These are phyloP conservation scores for Nymphaea colorata DNA, from an alignment of 164 flowering plant species.

Conservation along the genomic window DNA sequence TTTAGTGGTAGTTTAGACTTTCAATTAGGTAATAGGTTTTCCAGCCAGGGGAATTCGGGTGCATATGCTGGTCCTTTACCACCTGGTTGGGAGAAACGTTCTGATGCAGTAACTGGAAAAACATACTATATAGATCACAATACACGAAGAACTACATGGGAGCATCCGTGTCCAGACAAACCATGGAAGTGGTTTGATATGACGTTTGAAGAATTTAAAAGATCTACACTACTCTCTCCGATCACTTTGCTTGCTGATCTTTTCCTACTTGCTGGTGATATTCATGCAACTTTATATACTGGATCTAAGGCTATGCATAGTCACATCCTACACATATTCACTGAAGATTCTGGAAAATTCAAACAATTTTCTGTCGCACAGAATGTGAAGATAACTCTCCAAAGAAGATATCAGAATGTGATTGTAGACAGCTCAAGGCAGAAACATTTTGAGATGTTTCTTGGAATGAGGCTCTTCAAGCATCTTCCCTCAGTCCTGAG, in stretches of 20 bases:
- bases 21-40: constrained; percentile 29
- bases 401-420: constrained; percentile 87
- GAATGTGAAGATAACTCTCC: constrained; percentile 81
- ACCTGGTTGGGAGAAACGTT: constrained; percentile 95
- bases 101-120: constrained; percentile 94
- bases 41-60: constrained; percentile 22
- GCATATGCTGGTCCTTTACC: constrained; percentile 90
- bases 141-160: constrained; percentile 94
- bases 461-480: constrained; percentile 92
- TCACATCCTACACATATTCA: constrained; percentile 89
- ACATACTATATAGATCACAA: constrained; percentile 89
- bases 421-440: constrained; percentile 94
- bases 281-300: constrained; percentile 97
- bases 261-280: constrained; percentile 86
- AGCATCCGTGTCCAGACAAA: constrained; percentile 95
- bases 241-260: constrained; percentile 77
- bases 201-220: constrained; percentile 91
- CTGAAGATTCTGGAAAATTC: constrained; percentile 78
- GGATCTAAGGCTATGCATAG: constrained; percentile 99
- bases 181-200: constrained; percentile 56
- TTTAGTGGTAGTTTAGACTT: constrained; percentile 44
- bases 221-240: constrained; percentile 79
- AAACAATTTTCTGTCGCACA: constrained; percentile 95
- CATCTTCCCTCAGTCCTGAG: constrained; percentile 79
- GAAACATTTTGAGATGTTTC: constrained; percentile 94